Evolutionary conservation across 345 rosid genomes (phyloP), one percentile per base, ranked within the genome.

Genomic region (Eucalyptus cloeziana): DNA sequence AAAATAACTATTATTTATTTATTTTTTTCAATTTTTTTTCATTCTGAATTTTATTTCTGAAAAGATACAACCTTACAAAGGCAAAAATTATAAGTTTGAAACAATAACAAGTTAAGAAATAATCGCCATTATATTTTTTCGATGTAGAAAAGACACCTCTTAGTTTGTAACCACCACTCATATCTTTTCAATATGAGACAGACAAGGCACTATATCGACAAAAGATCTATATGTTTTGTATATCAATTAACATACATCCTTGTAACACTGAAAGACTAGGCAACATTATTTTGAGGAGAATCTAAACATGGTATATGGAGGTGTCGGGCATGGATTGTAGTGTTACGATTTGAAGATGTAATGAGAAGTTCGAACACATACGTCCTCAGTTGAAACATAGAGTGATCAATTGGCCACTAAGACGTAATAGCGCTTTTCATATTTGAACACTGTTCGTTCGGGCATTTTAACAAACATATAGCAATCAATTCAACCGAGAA

Each of bases 61-160:
- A 62, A 62, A 62, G 16, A 30, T 12, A 62, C 1, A 27, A 2
- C 69, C 4, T 62, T 62, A 21, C 25, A 54, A 54, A 30, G 17
- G 69, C 2, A 62, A n/a, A 62, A 62, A 62, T 27, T 62, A 62
- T 3, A 30, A 62, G 15, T 27, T 62, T 6, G 16, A 30, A 60
- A 62, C n/a, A 62, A 12, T 13, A 27, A 62, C 15, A 62, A 62
- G 1, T 30, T 30, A 62, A 30, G 30, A 62, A 30, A 62, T 30
- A 62, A 62, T 22, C 4, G 4, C 31, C 4, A 13, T 27, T 13
- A 27, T 60, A 62, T 62, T 7, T 64, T 64, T 67, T 67, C 6
- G 1, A 67, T 31, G 10, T 15, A 4, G 19, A n/a, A 13, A n/a
- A 15, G 10, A 3, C 0, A 14, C 5, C 21, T 67, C 19, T 31